Base-by-base conservation (phyloP, 805 yeast species). In the Zygoascus biomembranicola region DNA sequence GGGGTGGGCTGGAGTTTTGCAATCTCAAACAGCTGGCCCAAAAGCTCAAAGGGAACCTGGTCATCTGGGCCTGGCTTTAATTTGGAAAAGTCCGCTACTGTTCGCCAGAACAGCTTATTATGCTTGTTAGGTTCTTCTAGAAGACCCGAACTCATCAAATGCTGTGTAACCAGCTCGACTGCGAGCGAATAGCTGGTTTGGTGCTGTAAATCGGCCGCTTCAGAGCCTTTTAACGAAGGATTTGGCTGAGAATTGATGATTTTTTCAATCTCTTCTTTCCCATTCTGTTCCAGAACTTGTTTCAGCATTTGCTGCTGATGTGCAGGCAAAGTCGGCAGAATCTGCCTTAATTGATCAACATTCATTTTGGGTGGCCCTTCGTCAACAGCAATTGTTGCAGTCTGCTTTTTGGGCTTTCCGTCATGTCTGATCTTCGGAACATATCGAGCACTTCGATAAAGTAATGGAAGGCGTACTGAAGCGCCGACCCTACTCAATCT, bases 1-100 rank as follows among this genome's bases (percentile, higher is more conserved):
- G 47, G 45, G 2, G 48, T 54, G 18, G 42, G 32, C 43, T 53
- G 61, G n/a, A 47, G 44, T 43, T 59, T 61, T 5, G 63, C 63
- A 9, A 52, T 9, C 32, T 61, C 63, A 31, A 57, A 59, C 23
- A 59, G 31, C 26, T 52, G 52, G 6, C 45, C 56, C 26, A 61
- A 49, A 20, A 58, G 44, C n/a, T 58, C 58, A 20, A 50, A 55
- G 5, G 64, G 62, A 6, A 55, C 57, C 9, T 44, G 44, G 23
- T 49, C 54, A 1, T 53, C 59, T 1, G 48, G 45, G 8, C 53
- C 52, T 10, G 49, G 49, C 11, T 31, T 43, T 10, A 43, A 19
- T 16, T 55, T 50, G 3, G 52, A 44, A 32, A 55, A 51, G 16
- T 52, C 51, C 28, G 32, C 14, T 6, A 55, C 56, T 1, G 49